Conservation (phyloP, 345 rosid genomes). For the Lepidium didymum region DNA sequence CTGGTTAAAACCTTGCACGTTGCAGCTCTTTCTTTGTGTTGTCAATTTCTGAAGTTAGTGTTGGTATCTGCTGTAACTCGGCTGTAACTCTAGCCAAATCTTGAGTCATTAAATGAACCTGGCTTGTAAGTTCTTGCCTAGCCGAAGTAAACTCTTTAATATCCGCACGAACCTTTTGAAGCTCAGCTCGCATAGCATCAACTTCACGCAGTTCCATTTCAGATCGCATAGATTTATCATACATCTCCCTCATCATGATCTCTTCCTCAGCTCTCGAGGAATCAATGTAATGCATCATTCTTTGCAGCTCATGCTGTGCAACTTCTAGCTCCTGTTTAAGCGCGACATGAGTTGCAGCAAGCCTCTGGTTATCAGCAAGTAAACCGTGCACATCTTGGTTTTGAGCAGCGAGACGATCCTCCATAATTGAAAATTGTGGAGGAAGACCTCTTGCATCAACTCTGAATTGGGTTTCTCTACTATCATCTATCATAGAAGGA, state of each 20-base stretch:
- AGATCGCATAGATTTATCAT: constrained; percentile 58
- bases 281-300: constrained; percentile 56
- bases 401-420: constrained; percentile 73
- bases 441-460: constrained; percentile 58
- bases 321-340: constrained; percentile 89
- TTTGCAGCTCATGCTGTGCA: constrained; percentile 69
- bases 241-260: constrained; percentile 76
- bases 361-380: constrained; percentile 75
- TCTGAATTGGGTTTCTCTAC: constrained; percentile 53
- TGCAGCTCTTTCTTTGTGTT: constrained; percentile 83
- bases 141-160: constrained; percentile 61
- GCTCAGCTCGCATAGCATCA: constrained; percentile 58
- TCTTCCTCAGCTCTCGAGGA: constrained; percentile 69
- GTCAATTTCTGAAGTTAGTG: constrained; percentile 66
- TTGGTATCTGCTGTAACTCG: constrained; percentile 71
- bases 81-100: constrained; percentile 63
- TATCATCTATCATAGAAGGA: constrained; percentile 53
- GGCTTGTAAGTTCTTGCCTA: constrained; percentile 63
- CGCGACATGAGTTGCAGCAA: constrained; percentile 90
- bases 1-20: constrained; percentile 57
- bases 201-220: constrained; percentile 65
- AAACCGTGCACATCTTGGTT: constrained; percentile 87
- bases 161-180: constrained; percentile 59
- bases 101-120: constrained; percentile 62
- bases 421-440: constrained; percentile 54